Percentiles rank a stretch among this genome's conserved stretches.
Conservation (phyloP, 768 basidiomycete genomes). For the Exsudoporus frostii region DNA sequence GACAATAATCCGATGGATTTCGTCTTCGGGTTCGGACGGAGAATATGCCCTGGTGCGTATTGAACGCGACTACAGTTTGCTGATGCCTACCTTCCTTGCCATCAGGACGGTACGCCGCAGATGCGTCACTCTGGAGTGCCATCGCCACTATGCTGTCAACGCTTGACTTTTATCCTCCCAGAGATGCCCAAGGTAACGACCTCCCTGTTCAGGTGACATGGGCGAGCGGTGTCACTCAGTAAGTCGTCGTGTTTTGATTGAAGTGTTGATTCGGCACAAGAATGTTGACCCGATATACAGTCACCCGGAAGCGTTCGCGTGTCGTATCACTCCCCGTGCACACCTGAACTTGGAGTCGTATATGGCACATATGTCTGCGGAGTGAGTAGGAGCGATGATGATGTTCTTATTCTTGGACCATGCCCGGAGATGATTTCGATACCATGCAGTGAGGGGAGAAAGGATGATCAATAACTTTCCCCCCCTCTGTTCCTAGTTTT, state of each 20-base stretch:
- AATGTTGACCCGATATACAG: not conserved
- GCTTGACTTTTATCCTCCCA: constrained; percentile 1
- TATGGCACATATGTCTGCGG: not conserved
- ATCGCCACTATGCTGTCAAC: constrained; percentile 13
- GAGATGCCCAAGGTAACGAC: not conserved
- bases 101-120: not conserved
- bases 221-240: constrained; percentile 1
- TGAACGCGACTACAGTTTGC: not conserved
- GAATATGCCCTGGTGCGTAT: not conserved
- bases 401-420: not conserved
- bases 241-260: not conserved
- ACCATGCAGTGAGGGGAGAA: not conserved
- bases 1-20: constrained; percentile 3
- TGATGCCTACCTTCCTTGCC: not conserved
- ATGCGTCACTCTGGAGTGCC: constrained; percentile 4
- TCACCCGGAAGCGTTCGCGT: constrained; percentile 5
- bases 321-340: not conserved
- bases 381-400: not conserved
- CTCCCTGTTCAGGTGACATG: not conserved
- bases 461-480: not conserved
- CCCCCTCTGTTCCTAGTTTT: not conserved
- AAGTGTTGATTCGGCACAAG: too few relatives aligned
- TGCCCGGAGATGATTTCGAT: not conserved
- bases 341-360: not conserved
- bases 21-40: constrained; percentile 11